phyloP scores from a whole-genome alignment of 345 rosid species.

The Populus simonii region DNA sequence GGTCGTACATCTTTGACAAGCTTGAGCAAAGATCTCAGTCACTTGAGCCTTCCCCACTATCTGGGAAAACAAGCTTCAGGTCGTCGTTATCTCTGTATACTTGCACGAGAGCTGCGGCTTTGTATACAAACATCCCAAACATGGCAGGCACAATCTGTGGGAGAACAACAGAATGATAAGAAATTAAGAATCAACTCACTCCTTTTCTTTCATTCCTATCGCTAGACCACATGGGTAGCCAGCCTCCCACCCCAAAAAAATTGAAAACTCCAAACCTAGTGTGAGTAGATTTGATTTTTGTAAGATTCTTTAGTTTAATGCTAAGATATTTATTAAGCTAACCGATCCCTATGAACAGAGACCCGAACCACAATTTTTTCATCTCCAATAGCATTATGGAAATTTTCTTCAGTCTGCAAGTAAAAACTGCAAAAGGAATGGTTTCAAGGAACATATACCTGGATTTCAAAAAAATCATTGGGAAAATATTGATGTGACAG shows the following conservation, averaged over 20 bases:
- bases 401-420: not conserved
- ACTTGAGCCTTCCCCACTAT: slow-evolving; percentile 35
- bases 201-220: not conserved
- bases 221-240: not conserved
- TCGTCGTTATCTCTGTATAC: slow-evolving; percentile 90
- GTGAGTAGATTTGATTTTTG: too few relatives aligned
- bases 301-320: not conserved
- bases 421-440: not conserved
- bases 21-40: slow-evolving; percentile 13
- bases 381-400: not conserved
- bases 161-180: not conserved
- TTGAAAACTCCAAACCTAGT: not conserved
- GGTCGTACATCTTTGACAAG: not conserved
- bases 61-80: slow-evolving; percentile 66
- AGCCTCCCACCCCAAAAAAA: not conserved
- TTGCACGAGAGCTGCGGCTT: slow-evolving; percentile 94
- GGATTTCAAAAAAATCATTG: slow-evolving; percentile 68
- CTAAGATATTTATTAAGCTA: not conserved
- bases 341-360: not conserved
- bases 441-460: slow-evolving; percentile 41
- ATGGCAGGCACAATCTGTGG: slow-evolving; percentile 81
- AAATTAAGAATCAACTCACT: not conserved
- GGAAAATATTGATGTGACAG: slow-evolving; percentile 59
- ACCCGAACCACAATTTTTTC: not conserved
- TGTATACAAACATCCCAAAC: slow-evolving; percentile 87